Base-by-base conservation (phyloP, 2,329 filamentous ascomycete genomes). In the Trichoderma gracile region DNA sequence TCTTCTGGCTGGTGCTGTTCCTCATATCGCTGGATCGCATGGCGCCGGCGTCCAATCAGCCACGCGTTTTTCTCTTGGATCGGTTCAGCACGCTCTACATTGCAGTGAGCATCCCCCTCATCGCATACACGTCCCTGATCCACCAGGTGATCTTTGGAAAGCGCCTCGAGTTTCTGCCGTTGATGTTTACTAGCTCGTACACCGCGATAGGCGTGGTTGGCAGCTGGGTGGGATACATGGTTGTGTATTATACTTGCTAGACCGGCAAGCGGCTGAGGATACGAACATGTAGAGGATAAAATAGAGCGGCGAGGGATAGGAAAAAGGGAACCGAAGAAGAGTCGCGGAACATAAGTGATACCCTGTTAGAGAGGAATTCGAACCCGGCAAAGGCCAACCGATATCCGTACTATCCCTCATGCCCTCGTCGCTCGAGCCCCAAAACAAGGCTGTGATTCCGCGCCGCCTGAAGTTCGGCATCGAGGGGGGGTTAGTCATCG, bases 171-270 rank as follows among this genome's bases (percentile, higher is more conserved):
- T 99, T 98, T 76, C 78, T 99, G 62, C 95, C 95, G 27, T 80
- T 98, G 70, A 98, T 99, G 94, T 95, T 98, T 74, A 97, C 89
- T 70, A 98, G 94, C 80, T 90, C 91, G 14, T 99, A 98, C 77
- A 92, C 90, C 40, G 95, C 95, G 5, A 81, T 98, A 65, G 95
- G 95, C n/a, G 93, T 98, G 0, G 87, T 97, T 19, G 93, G 92
- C 3, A 98, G 95, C 78, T 98, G 94, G 94, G 72, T 97, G 46
- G 93, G 95, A 10, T 97, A 97, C 75, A 86, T 93, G 80, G 91
- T 96, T 38, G 93, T 98, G 57, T 98, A 94, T 78, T 93, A 97
- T 72, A 81, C 83, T 7, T 83, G 82, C 40, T 85, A 64, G 73
- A 19, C 53, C 49, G 23, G 56, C 42, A 25, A 42, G 25, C 30